Evolutionary conservation across 306 rosid genomes (phyloP), one percentile per base, ranked within the genome.

Genomic region (Nissolia schottii): DNA sequence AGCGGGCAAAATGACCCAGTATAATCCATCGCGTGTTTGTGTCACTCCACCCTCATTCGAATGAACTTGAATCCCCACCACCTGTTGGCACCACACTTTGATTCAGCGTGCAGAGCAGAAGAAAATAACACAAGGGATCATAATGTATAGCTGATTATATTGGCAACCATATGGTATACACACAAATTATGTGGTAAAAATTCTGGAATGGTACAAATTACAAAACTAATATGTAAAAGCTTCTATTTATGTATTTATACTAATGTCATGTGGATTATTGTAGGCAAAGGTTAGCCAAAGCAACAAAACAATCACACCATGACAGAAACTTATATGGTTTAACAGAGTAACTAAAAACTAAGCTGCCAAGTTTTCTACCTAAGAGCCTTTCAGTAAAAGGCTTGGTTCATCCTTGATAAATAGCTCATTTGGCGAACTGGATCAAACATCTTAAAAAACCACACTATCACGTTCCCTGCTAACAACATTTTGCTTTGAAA

Each of bases 1-100:
- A 25, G 98, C 98, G 16, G 98, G 98, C 84, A 92, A 84, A 84
- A 92, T 92, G 75, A 92, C 24, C 94, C 98, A 92, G 77, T 92
- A 92, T 43, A 83, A 55, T 49, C 98, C 98, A 10, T 96, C 98
- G 53, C 98, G 94, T 5, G 98, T 92, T 71, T 85, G 87, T 31
- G 98, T 92, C 46, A 65, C 43, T 46, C 98, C 98, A 31, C 98
- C 98, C 84, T 92, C 98, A 66, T 92, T 82, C 72, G 90, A 92
- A 12, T 89, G 94, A 75, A 92, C 98, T 79, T 92, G 82, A 16
- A 89, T 92, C 45, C 98, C 98, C 74, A 83, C 98, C 76, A 92
- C 98, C 98, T 89, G 76, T 79, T 81, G 59, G 46, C 56, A 77
- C 64, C 35, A 79, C 14, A 80, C 8, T 23, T 32, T 8, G 51